Conservation (phyloP, 2,329 filamentous ascomycete species). For the Pleurostoma richardsiae region DNA sequence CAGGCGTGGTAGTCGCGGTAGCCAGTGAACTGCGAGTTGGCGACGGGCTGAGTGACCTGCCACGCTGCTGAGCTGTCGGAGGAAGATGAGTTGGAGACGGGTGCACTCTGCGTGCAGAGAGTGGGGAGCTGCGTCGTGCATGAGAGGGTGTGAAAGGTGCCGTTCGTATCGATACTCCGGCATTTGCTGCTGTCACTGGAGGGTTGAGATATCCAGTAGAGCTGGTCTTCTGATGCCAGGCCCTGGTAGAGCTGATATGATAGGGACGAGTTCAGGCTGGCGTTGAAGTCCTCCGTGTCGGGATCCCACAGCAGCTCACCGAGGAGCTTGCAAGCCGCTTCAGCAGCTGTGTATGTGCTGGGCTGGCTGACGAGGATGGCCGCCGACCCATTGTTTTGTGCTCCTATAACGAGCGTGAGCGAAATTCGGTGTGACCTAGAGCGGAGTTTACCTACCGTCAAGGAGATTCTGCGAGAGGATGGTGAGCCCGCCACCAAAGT, state of each 20-base stretch:
- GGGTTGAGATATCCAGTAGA: slow-evolving; percentile 17
- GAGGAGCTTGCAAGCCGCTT: slow-evolving; percentile 11
- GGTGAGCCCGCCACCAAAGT: slow-evolving; percentile 4
- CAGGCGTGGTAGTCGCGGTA: slow-evolving; percentile 24
- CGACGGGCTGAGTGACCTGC: slow-evolving; percentile 23
- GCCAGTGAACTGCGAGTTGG: slow-evolving; percentile 18
- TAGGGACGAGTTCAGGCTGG: slow-evolving; percentile 11
- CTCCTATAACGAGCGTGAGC: slow-evolving; percentile 5
- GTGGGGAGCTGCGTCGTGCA: slow-evolving; percentile 22
- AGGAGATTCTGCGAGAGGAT: slow-evolving; percentile 4
- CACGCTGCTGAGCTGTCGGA: slow-evolving; percentile 26
- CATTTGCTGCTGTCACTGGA: slow-evolving; percentile 8
- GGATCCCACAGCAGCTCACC: slow-evolving; percentile 17
- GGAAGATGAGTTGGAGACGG: slow-evolving; percentile 26
- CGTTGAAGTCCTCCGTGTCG: slow-evolving; percentile 11
- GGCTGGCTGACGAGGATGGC: slow-evolving; percentile 15
- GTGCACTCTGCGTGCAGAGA: slow-evolving; percentile 37
- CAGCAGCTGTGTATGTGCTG: slow-evolving; percentile 9
- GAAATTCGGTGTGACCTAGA: background rate
- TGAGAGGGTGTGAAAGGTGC: slow-evolving; percentile 28
- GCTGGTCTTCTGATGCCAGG: slow-evolving; percentile 9
- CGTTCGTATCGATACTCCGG: slow-evolving; percentile 19
- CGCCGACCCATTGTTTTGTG: slow-evolving; percentile 11
- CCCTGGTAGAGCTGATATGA: slow-evolving; percentile 16
- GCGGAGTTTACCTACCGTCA: slow-evolving; percentile 1